Percentiles rank a stretch among this genome's conserved stretches.
phyloP scores from a whole-genome alignment of 1,284 basidiomycete genomes.

The Acaromyces ingoldii region DNA sequence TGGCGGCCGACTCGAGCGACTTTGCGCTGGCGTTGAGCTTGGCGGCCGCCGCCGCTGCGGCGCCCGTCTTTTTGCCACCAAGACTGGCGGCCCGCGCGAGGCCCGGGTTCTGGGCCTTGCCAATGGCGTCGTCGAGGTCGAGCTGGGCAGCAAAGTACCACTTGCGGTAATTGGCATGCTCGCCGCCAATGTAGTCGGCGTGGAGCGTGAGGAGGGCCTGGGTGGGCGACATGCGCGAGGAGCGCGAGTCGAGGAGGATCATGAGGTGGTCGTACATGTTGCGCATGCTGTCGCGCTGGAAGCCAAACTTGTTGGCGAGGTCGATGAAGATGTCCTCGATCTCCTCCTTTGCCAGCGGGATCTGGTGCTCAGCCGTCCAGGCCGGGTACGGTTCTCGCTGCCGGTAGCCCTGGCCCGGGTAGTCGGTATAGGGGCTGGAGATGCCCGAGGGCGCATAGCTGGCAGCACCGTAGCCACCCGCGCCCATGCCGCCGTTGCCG shows the following conservation, averaged over 20 bases:
- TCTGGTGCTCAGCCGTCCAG: constrained; percentile 85
- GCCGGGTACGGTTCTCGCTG: constrained; percentile 76
- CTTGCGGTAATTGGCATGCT: constrained; percentile 53
- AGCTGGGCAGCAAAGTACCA: constrained; percentile 99
- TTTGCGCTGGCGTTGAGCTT: constrained; percentile 68
- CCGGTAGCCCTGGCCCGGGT: constrained; percentile 30
- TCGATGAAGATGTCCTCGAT: constrained; percentile 98
- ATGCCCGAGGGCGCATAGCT: constrained; percentile 43
- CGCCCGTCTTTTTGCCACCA: constrained; percentile 50
- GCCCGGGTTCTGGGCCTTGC: constrained; percentile 84
- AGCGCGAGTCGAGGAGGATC: constrained; percentile 77
- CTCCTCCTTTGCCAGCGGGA: constrained; percentile 95
- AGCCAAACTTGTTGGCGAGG: constrained; percentile 97
- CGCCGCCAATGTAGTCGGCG: constrained; percentile 97
- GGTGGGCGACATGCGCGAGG: constrained; percentile 82
- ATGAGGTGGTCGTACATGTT: constrained; percentile 91
- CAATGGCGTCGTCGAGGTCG: constrained; percentile 95
- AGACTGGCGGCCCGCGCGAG: constrained; percentile 77
- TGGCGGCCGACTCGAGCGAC: constrained; percentile 72
- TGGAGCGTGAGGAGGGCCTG: constrained; percentile 87
- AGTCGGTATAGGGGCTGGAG: constrained; percentile 25
- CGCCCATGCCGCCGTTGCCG: neutral
- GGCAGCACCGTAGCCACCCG: constrained; percentile 22
- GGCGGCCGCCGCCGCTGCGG: constrained; percentile 45
- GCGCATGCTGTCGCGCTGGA: constrained; percentile 71